Evolutionary conservation across 2,329 filamentous ascomycete genomes (phyloP).

Genomic region (Penicillium carneum): DNA sequence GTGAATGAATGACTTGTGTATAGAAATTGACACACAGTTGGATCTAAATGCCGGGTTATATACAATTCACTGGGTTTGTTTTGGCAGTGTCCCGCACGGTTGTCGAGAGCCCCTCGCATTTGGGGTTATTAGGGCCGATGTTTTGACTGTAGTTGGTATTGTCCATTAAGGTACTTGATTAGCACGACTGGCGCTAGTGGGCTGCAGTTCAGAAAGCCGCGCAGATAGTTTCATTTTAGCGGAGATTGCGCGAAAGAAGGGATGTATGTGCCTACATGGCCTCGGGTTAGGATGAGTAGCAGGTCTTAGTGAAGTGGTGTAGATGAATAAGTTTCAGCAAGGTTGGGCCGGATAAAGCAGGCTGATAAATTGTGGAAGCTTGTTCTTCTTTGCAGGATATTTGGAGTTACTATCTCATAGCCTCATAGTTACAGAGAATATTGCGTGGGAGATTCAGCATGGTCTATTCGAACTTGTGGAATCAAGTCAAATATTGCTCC

Average conservation of each 20-base stretch:
- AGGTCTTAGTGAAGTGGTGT: not conserved
- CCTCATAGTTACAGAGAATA: not conserved
- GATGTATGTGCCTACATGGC: slow-evolving; percentile 27
- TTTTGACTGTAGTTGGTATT: slow-evolving; percentile 17
- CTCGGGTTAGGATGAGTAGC: slow-evolving; percentile 14
- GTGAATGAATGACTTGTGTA: slow-evolving; percentile 32
- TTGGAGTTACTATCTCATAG: not conserved
- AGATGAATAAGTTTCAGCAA: not conserved
- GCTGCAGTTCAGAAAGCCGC: slow-evolving; percentile 11
- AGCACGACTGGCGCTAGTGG: slow-evolving; percentile 23
- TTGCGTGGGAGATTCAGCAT: not conserved
- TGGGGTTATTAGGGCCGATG: slow-evolving; percentile 22
- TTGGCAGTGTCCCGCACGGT: slow-evolving; percentile 24
- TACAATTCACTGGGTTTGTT: slow-evolving; percentile 28
- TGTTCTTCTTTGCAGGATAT: not conserved
- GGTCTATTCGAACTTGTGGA: not conserved
- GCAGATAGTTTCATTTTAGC: slow-evolving; percentile 13
- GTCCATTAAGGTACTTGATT: slow-evolving; percentile 6
- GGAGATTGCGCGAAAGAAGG: slow-evolving; percentile 19
- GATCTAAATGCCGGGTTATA: slow-evolving; percentile 32
- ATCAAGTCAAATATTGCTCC: not conserved
- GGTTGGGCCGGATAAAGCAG: not conserved
- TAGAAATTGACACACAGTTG: slow-evolving; percentile 4
- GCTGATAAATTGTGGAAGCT: not conserved
- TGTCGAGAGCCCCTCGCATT: slow-evolving; percentile 28